Base-by-base conservation (phyloP, 345 rosid genomes). In the Rubroshorea leprosula region DNA sequence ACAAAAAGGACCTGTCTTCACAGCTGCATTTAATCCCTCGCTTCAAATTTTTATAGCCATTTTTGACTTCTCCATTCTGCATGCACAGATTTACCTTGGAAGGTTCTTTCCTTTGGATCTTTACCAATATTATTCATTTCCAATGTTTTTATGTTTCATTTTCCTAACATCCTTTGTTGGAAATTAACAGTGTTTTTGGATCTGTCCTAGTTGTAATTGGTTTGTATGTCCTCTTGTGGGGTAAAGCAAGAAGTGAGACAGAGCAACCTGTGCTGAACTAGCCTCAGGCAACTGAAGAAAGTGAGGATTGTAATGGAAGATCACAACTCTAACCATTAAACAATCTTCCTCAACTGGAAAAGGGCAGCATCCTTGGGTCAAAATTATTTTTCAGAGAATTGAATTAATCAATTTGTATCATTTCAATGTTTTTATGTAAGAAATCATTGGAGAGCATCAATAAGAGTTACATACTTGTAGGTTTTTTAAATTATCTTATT, bases 181-280 rank as follows among this genome's bases (percentile, higher is more conserved):
- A 51, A 25, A 55, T 53, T 65, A 60, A 47, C 86, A 91, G 96
- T 68, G 56, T 86, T 60, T 0, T 78, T 21, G 96, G 98, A 60
- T 91, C 96, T 16, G 31, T 82, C 43, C 55, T 82, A 11, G 81
- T 88, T 51, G 72, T 82, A 23, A 68, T 68, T 38, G 96, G 96
- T 39, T 70, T 91, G 25, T 85, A 88, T 68, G 62, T 74, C 64
- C 85, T 91, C 21, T 76, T 85, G 13, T 91, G 90, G 98, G 98
- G 96, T 0, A 85, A 84, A 80, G 41, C 41, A 35, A 79, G 75
- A 68, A 71, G 70, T 18, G 95, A 84, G 26, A 67, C 64, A 58
- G 57, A 72, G 52, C 67, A 73, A 64, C 59, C 55, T 12, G 62
- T 49, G 31, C 62, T 49, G 66, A 73, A 82, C 64, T 76, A 69